Base-by-base conservation (phyloP, 2,329 filamentous ascomycete genomes). In the Penicillium sp. region DNA sequence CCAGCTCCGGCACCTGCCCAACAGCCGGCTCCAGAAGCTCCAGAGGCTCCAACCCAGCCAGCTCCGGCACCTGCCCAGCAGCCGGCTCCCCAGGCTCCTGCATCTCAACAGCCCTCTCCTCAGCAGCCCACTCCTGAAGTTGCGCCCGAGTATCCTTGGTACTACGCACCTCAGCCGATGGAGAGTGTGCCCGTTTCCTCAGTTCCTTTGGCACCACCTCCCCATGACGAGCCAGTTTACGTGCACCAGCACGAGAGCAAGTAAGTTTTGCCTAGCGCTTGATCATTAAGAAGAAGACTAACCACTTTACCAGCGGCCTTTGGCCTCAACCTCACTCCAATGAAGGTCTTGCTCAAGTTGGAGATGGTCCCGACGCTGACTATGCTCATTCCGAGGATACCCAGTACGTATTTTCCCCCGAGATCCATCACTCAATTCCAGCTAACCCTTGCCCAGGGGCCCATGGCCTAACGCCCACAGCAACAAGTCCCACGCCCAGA, bases 301-400 rank as follows among this genome's bases (percentile, higher is more conserved):
- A 56, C 9, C 6, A 11, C 6, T 37, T 13, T 10, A 31, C 14
- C n/a, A 50, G 46, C 18, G 60, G 58, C 9, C 50, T 50, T 3
- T 65, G 62, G 62, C 62, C 62, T 33, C 37, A 58, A 31, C 52
- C 62, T 22, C 44, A 56, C 7, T 52, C 56, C 24, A 58, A 63
- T 22, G 35, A 61, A 16, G 44, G 36, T 33, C 55, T 60, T 7
- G 60, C 44, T 16, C 62, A 64, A 41, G 51, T 60, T 47, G 60
- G 60, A 16, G 57, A 64, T 43, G 60, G 58, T 9, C 46, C 49
- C 2, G 46, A 62, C 50, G 55, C 50, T 7, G 54, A 55, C 33
- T 27, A 52, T 37, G 55, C 55, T 7, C 27, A 57, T 16, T 53
- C 55, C 3, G 13, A 57, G 49, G 55, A 57, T 31, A 40, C 31